Evolutionary conservation across 768 basidiomycete genomes (phyloP), one percentile per base, ranked within the genome.

Genomic region (Suillus plorans): DNA sequence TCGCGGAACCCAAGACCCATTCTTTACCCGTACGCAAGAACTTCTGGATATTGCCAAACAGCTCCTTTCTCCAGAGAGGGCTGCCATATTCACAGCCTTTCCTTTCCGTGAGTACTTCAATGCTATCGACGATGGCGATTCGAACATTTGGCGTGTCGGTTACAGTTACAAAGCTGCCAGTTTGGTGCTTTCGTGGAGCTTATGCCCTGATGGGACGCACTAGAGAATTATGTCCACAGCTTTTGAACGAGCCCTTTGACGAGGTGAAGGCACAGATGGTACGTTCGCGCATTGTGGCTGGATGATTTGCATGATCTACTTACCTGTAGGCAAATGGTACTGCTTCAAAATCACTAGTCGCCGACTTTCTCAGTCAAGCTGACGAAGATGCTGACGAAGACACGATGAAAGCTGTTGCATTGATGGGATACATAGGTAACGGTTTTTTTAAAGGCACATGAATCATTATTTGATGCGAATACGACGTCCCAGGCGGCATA

Each of bases 1-100:
- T 2, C 57, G 74, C 20, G 8, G 68, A 69, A 36, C 44, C 60
- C 28, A 73, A 22, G 71, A 70, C 50, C 57, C 52, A 9, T 16
- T 64, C 12, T 58, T 78, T 41, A 63, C 52, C 14, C 65, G 68
- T 14, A 70, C 78, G 14, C 66, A 70, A 47, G 67, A 69, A 47
- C 69, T 74, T 39, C 67, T 73, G 12, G 53, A 66, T 9, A 65
- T 69, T 2, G 60, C 42, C 16, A 59, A 2, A 41, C 25, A 61
- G 49, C 61, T 57, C n/a, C 52, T 68, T 61, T 44, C 55, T 20
- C 62, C 62, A 20, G 39, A 41, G 36, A 64, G 37, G 7, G 39
- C 65, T 25, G 62, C 60, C 7, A 39, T 66, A 3, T 56, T 66
- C 14, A 39, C 50, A 12, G 56, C 65, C 39, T 57, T 66, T 10